Evolutionary conservation across 108 stramenopile genomes (phyloP).

Genomic region (Nannochloropsis granulata): DNA sequence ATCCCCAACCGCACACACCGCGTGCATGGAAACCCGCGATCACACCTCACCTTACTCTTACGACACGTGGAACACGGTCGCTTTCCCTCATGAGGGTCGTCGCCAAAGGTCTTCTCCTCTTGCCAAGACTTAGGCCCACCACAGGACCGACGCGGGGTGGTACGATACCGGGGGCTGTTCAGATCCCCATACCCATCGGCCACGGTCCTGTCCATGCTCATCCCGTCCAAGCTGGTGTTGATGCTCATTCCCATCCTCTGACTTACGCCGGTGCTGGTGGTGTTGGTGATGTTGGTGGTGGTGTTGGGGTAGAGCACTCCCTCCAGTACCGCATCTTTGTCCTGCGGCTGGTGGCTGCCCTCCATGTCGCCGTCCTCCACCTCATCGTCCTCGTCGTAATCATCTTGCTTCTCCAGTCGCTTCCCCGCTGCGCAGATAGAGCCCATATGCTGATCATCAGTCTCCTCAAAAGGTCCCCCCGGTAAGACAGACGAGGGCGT

Average conservation of each 20-base stretch:
- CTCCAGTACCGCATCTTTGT: too few species aligned
- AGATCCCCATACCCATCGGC: neutral
- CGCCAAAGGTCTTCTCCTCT: neutral
- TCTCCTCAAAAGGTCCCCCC: too few species aligned
- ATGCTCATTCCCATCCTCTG: neutral
- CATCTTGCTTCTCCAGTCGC: too few species aligned
- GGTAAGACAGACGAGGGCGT: too few species aligned
- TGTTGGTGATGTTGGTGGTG: too few species aligned
- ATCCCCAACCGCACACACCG: conserved; percentile 32
- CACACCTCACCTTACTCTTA: conserved; percentile 33
- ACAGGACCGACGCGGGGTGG: neutral
- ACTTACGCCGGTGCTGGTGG: too few species aligned
- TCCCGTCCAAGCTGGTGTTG: neutral
- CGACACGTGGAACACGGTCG: conserved; percentile 12
- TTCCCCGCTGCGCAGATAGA: too few species aligned
- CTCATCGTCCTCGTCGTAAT: too few species aligned
- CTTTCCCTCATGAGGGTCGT: neutral
- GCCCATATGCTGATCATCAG: too few species aligned
- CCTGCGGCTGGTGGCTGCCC: too few species aligned
- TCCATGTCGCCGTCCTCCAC: too few species aligned
- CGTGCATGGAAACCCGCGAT: conserved; percentile 21
- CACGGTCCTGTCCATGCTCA: neutral
- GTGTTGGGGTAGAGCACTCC: too few species aligned
- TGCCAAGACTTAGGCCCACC: neutral
- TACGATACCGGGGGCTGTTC: neutral